phyloP scores from a whole-genome alignment of 2,329 filamentous ascomycete genomes.

The Calonectria henricotiae region DNA sequence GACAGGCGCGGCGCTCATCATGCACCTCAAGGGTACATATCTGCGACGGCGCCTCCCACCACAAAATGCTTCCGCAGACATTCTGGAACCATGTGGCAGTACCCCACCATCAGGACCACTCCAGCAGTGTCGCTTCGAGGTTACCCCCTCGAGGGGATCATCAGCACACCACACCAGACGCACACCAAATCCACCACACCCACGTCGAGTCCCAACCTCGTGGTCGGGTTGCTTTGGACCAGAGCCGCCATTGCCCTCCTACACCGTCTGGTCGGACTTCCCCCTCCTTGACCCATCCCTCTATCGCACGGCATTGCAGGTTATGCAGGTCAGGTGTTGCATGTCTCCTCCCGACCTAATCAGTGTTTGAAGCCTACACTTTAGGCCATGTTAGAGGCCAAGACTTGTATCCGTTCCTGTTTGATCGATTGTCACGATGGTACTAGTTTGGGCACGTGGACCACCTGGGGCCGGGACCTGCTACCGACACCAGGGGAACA shows the following conservation, averaged over 20 bases:
- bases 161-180: slow-evolving; percentile 16
- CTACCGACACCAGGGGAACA: slow-evolving; percentile 18
- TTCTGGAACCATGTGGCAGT: slow-evolving; percentile 50
- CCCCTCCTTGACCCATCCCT: slow-evolving; percentile 9
- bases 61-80: slow-evolving; percentile 43
- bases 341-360: slow-evolving; percentile 8
- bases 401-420: not conserved
- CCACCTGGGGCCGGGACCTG: slow-evolving; percentile 28
- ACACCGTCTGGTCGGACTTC: slow-evolving; percentile 2
- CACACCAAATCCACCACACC: slow-evolving; percentile 27
- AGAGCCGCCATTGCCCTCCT: slow-evolving; percentile 5
- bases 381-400: slow-evolving; percentile 3
- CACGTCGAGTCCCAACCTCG: slow-evolving; percentile 27
- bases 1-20: slow-evolving; percentile 38
- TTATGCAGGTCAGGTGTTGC: slow-evolving; percentile 32
- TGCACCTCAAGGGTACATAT: slow-evolving; percentile 28
- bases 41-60: slow-evolving; percentile 34
- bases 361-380: not conserved
- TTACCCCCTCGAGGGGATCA: slow-evolving; percentile 23
- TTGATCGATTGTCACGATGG: slow-evolving; percentile 5
- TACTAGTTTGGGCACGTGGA: slow-evolving; percentile 17
- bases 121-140: slow-evolving; percentile 15
- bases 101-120: slow-evolving; percentile 45
- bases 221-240: slow-evolving; percentile 21
- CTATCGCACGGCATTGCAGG: slow-evolving; percentile 21